Percentiles rank a stretch among this genome's conserved stretches.
phyloP scores from a whole-genome alignment of 495 filamentous ascomycete genomes.

The Neurospora cerealis region DNA sequence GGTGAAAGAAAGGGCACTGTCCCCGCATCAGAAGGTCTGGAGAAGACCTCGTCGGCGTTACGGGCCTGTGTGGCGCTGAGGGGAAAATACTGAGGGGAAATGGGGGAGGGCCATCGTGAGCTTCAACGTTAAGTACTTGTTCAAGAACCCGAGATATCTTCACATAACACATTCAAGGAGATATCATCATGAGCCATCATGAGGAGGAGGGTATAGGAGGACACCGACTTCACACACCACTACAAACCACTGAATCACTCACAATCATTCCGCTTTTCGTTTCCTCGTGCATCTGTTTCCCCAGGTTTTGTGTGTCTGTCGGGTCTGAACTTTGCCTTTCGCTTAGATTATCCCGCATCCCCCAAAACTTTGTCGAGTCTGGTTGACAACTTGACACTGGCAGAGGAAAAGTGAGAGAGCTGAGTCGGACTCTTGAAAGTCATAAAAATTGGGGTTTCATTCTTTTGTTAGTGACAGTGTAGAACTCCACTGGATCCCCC shows the following conservation, averaged over 20 bases:
- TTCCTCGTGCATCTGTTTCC: neutral
- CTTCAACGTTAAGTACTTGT: neutral
- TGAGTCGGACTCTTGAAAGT: neutral
- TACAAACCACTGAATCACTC: neutral
- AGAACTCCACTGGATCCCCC: neutral
- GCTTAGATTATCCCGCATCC: neutral
- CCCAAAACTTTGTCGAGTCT: neutral
- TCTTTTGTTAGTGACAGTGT: neutral
- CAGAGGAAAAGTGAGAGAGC: neutral
- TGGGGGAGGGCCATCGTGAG: neutral
- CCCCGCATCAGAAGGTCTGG: neutral
- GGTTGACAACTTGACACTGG: neutral
- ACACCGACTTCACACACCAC: neutral
- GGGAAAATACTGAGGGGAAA: neutral
- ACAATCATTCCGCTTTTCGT: neutral
- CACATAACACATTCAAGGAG: neutral
- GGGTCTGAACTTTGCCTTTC: neutral
- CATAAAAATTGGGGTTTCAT: neutral
- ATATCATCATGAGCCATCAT: neutral
- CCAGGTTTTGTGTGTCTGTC: neutral
- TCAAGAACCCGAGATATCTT: neutral
- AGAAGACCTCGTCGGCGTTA: neutral
- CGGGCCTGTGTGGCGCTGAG: neutral
- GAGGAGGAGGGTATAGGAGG: neutral
- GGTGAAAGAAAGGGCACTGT: neutral